A percentile compares a stretch with the other conserved stretches of the same genome.
phyloP scores from a whole-genome alignment of 495 filamentous ascomycete genomes.

The Xylaria acuta region DNA sequence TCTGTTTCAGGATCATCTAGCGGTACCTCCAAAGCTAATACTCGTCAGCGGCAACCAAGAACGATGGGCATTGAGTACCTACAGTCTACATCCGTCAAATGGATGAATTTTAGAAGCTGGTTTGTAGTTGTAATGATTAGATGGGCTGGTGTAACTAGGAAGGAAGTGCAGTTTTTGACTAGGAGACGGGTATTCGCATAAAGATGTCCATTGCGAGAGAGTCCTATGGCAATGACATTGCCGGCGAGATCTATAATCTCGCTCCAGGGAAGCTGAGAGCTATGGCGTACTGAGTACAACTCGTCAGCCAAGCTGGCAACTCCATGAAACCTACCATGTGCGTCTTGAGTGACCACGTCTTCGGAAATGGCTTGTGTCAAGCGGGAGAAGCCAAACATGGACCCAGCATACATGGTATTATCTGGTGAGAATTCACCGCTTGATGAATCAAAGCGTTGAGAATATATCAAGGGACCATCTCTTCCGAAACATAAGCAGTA shows the following conservation, averaged over 20 bases:
- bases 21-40: constrained; percentile 76
- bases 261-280: constrained; percentile 59
- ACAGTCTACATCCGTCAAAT: constrained; percentile 73
- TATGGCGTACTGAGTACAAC: constrained; percentile 44
- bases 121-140: constrained; percentile 90
- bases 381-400: constrained; percentile 43
- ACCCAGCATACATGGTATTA: constrained; percentile 37
- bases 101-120: constrained; percentile 92
- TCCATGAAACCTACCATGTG: constrained; percentile 44
- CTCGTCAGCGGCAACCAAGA: constrained; percentile 28
- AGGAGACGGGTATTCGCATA: constrained; percentile 77
- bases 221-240: constrained; percentile 59
- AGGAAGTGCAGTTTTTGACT: constrained; percentile 88
- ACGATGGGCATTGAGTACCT: constrained; percentile 34
- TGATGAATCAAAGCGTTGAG: constrained; percentile 33
- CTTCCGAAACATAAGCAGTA: constrained; percentile 35
- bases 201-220: constrained; percentile 76
- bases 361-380: constrained; percentile 42
- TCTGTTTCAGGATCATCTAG: constrained; percentile 88
- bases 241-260: constrained; percentile 50
- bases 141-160: constrained; percentile 79
- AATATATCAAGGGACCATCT: constrained; percentile 36
- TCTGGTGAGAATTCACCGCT: constrained; percentile 39
- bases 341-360: constrained; percentile 47
- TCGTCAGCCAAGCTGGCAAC: constrained; percentile 41